Evolutionary conservation across 306 rosid genomes (phyloP), one percentile per base, ranked within the genome.

Genomic region (Astragalus membranaceus): DNA sequence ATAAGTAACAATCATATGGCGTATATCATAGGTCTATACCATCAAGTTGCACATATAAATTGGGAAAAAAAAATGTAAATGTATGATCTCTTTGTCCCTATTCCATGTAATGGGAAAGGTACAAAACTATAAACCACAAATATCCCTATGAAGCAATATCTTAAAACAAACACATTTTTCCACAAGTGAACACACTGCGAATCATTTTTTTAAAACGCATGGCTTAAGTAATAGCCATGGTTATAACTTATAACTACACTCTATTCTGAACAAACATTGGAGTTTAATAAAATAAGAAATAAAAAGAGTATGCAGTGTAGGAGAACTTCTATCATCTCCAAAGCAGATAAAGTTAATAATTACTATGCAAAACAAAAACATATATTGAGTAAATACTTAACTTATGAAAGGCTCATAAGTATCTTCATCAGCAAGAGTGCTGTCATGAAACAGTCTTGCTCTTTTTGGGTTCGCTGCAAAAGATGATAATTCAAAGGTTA

Each of bases 321-420:
- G 30, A 29, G 15, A 30, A 37, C 48, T 56, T 30, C 32, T 46
- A 55, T 44, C 56, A 62, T 47, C 69, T 39, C 53, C 60, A 23
- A 43, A 54, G 43, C 32, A 73, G 29, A 51, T 20, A 57, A 72
- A 39, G 42, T 10, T 39, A 64, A 47, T 8, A 54, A 59, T 44
- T 5, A 80, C 51, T 23, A 72, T 3, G 17, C 32, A 72, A 30
- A 36, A 42, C 62, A 69, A 77, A 53, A 57, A 53, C 71, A 73
- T 35, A 51, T 14, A 47, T 16, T 49, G 76, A 53, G 75, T 60
- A 75, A 69, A 75, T 49, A 81, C 86, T 80, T 73, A 94, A 86
- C 97, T 89, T 74, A 94, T 74, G 88, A 94, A 94, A 79, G 99
- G 92, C 69, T 91, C 97, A 26, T 91, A 89, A 59, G 94, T 80